Evolutionary conservation across 1,284 basidiomycete species (phyloP).

Genomic region (Exobasidium cylindrosporum): DNA sequence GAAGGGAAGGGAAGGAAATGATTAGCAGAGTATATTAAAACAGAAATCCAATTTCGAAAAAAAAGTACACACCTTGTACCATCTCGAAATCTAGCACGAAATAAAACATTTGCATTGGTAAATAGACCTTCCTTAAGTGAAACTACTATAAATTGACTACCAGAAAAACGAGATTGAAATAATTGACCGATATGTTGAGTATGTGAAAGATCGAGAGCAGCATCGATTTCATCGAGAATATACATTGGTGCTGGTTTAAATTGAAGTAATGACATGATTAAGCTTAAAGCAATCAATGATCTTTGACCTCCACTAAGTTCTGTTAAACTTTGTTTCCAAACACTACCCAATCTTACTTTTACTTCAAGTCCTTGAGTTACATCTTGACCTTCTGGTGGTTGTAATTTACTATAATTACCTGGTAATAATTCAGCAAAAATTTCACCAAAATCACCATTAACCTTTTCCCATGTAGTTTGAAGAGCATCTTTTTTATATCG

Average conservation of each 20-base stretch:
- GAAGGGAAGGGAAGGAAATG: too few species aligned
- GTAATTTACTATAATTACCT: constrained; percentile 92
- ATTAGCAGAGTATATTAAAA: too few species aligned
- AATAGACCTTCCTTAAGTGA: constrained; percentile 90
- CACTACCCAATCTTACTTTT: constrained; percentile 86
- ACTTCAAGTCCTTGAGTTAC: constrained; percentile 93
- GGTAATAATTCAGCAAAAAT: constrained; percentile 96
- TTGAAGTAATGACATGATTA: constrained; percentile 96
- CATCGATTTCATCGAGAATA: constrained; percentile 97
- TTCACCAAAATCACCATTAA: constrained; percentile 88
- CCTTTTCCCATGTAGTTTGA: constrained; percentile 91
- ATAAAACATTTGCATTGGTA: constrained; percentile 95
- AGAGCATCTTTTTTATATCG: constrained; percentile 90
- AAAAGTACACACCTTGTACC: constrained; percentile 89
- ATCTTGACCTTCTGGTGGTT: constrained; percentile 88
- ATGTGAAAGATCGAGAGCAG: constrained; percentile 89
- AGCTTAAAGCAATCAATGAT: constrained; percentile 89
- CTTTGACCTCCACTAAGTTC: constrained; percentile 97
- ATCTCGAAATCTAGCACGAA: constrained; percentile 85
- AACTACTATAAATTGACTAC: constrained; percentile 96
- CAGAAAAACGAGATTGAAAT: constrained; percentile 94
- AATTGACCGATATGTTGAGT: constrained; percentile 94
- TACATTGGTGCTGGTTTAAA: constrained; percentile 99
- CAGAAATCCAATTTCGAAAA: too few species aligned
- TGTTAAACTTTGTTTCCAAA: constrained; percentile 97